These are phyloP conservation scores for Meyerozyma smithsonii DNA, from an alignment of 1,139 yeast genomes.

Conservation along the genomic window DNA sequence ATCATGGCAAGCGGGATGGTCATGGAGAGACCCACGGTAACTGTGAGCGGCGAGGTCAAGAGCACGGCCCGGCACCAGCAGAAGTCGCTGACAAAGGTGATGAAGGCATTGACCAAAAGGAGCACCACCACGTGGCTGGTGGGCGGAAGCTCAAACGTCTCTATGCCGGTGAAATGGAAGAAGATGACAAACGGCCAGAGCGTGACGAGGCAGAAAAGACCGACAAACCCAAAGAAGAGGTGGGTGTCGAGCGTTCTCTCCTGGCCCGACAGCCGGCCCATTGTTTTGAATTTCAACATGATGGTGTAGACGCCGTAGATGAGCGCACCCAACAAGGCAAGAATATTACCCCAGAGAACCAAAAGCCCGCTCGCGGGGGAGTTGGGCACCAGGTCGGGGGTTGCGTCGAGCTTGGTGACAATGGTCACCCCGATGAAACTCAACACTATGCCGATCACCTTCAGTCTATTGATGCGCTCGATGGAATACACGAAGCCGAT, in stretches of 20 bases:
- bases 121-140: conserved; percentile 47
- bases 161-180: conserved; percentile 60
- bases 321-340: conserved; percentile 80
- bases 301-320: conserved; percentile 92
- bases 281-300: conserved; percentile 64
- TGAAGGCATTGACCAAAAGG: conserved; percentile 59
- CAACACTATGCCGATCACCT: conserved; percentile 63
- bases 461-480: conserved; percentile 62
- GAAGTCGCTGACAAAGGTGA: conserved; percentile 83
- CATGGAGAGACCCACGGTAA: conserved; percentile 88
- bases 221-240: conserved; percentile 91
- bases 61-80: conserved; percentile 96
- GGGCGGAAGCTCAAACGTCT: conserved; percentile 67
- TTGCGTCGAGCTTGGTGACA: conserved; percentile 60
- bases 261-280: conserved; percentile 39
- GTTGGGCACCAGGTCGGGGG: conserved; percentile 25
- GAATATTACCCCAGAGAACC: conserved; percentile 65
- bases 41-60: conserved; percentile 88
- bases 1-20: conserved; percentile 94
- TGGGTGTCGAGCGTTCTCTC: conserved; percentile 79
- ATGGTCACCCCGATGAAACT: conserved; percentile 77
- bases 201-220: conserved; percentile 68
- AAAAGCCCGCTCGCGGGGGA: conserved; percentile 25
- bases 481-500: conserved; percentile 73
- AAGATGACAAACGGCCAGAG: conserved; percentile 79